Evolutionary conservation across 129 eudicot species (phyloP), one percentile per base, ranked within the genome.

Genomic region (Oenanthe sinensis): DNA sequence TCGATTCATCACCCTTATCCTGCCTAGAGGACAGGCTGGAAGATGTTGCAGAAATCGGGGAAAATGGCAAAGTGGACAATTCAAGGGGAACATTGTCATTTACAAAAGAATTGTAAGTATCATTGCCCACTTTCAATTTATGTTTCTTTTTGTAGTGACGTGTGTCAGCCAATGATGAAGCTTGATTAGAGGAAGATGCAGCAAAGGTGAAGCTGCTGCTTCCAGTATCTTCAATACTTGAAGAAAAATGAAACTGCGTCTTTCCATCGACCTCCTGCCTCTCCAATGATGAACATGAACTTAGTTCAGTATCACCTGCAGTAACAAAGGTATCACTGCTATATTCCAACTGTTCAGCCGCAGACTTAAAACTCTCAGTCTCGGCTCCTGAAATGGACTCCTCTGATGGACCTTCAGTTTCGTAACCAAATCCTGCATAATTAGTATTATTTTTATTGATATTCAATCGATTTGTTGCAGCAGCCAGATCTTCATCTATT

Each of bases 281-380:
- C 87, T 85, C 91, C 46, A 79, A 69, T 30, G 63, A 80, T 74
- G 88, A 82, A 55, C 84, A 67, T 73, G 89, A 85, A 81, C 79
- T 89, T 69, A 79, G 81, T 80, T 89, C 97, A 65, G 79, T 78
- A 71, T 89, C 92, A 36, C 70, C 77, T 26, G 90, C 87, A 73
- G 97, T 86, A 55, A 82, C 84, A 80, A 83, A 88, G 75, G 88
- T 80, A 80, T 91, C 96, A 71, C 86, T 77, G 81, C 84, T 71
- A 71, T 72, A 79, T 33, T 90, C 97, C 48, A 87, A 60, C 71
- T 89, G 82, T 40, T 91, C 97, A 48, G 82, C 75, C 12, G 89
- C 98, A 78, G 98, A 87, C 80, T 75, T 85, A 58, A 88, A 94
- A 84, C 97, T 94, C 82, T 91, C 97, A 42, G 92, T 88, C 81